Conservation (phyloP, 805 yeast genomes). For the Myxozyma vanderwaltii region DNA sequence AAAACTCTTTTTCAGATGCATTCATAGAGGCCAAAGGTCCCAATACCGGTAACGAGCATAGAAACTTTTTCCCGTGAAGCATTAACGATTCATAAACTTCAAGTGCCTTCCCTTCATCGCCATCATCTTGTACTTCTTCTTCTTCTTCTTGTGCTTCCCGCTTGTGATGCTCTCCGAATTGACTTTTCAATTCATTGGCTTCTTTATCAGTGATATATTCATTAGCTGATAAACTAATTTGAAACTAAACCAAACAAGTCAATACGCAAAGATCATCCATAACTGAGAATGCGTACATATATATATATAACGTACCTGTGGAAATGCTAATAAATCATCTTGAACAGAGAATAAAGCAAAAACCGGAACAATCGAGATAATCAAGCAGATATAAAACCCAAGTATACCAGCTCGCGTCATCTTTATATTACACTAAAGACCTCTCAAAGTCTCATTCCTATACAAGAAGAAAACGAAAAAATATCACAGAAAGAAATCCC, state of each 20-base stretch:
- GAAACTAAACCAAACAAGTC: constrained; percentile 5
- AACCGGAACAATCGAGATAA: not conserved
- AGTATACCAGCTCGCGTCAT: not conserved
- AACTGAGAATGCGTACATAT: too few relatives aligned
- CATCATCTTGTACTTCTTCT: too few relatives aligned
- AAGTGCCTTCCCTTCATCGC: not conserved
- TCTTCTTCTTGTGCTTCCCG: too few relatives aligned
- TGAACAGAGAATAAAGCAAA: constrained; percentile 27
- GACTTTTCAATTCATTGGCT: not conserved
- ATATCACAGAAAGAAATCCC: too few relatives aligned
- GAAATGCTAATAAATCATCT: constrained; percentile 33
- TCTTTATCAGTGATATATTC: constrained; percentile 7
- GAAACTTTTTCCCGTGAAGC: constrained; percentile 9
- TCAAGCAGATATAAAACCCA: not conserved
- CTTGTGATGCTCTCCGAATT: not conserved
- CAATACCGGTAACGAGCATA: constrained; percentile 25
- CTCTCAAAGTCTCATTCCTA: not conserved
- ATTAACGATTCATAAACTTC: constrained; percentile 16
- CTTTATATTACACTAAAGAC: not conserved
- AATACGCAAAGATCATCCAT: not conserved
- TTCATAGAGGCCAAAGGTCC: constrained; percentile 14
- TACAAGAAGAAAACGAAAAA: too few relatives aligned
- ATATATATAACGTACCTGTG: constrained; percentile 17
- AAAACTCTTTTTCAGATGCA: constrained; percentile 17
- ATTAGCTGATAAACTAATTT: constrained; percentile 10